Evolutionary conservation across 129 eudicot species (phyloP).

Genomic region (Logfia minima): DNA sequence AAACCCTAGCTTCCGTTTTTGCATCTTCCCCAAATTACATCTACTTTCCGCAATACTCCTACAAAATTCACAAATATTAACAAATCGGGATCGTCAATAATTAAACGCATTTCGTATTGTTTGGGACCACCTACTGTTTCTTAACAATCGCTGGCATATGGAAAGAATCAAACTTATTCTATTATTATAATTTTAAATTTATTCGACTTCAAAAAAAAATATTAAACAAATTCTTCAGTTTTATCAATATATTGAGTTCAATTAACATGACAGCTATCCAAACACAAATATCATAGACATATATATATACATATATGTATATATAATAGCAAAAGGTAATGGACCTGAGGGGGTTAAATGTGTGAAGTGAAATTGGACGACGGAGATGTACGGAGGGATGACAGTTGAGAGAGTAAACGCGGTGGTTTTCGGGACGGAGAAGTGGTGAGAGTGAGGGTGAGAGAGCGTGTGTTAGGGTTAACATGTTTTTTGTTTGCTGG

Average conservation of each 20-base stretch:
- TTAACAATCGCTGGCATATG: too few species aligned
- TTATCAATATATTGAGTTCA: background rate
- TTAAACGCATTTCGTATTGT: background rate
- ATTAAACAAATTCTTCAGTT: background rate
- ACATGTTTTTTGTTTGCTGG: conserved; percentile 37
- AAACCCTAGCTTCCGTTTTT: conserved; percentile 31
- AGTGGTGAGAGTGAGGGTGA: conserved; percentile 16
- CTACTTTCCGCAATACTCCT: conserved; percentile 34
- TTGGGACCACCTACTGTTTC: background rate
- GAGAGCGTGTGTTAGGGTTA: conserved; percentile 37
- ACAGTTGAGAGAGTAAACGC: conserved; percentile 25
- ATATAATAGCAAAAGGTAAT: background rate
- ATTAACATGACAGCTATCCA: background rate
- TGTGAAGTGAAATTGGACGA: conserved; percentile 23
- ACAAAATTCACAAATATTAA: conserved; percentile 23
- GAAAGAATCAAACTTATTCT: background rate
- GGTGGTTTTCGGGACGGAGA: conserved; percentile 22
- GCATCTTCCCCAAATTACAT: conserved; percentile 32
- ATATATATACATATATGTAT: background rate
- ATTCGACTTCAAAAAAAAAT: background rate
- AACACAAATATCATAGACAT: too few species aligned
- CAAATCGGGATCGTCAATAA: background rate
- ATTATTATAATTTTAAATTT: too few species aligned
- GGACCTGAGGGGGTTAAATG: conserved; percentile 42
- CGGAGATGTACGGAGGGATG: conserved; percentile 21